Conservation (phyloP, 805 yeast genomes). For the Starmerella bombi region DNA sequence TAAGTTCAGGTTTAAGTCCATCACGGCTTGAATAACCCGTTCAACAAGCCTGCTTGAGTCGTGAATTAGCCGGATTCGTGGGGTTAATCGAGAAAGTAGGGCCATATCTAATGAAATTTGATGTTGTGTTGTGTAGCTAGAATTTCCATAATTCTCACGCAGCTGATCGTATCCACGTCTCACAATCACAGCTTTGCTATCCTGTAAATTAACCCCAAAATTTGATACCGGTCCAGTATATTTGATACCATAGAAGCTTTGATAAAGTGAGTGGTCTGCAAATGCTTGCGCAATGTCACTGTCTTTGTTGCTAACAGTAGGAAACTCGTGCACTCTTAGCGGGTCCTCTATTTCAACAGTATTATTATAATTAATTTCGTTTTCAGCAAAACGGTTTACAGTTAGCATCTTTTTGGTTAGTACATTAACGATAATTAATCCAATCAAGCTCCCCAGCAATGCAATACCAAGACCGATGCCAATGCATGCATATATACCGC, state of each 20-base stretch:
- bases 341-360: neutral
- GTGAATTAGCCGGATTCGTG: conserved; percentile 44
- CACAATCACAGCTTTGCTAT: neutral
- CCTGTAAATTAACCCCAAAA: neutral
- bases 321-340: neutral
- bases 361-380: neutral
- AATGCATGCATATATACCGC: neutral
- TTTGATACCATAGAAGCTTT: conserved; percentile 11
- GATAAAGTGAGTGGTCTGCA: conserved; percentile 10
- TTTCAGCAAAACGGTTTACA: neutral
- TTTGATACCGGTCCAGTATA: conserved; percentile 5
- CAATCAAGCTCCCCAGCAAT: conserved; percentile 5
- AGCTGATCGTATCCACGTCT: no score
- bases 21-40: conserved; percentile 40
- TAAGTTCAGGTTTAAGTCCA: conserved; percentile 38
- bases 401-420: neutral
- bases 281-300: conserved; percentile 5
- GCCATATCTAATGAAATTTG: conserved; percentile 47
- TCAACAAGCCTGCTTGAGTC: conserved; percentile 46
- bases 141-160: neutral
- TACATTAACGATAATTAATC: conserved; percentile 4
- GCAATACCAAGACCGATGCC: conserved; percentile 1
- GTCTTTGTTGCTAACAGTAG: conserved; percentile 2
- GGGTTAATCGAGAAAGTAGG: conserved; percentile 44
- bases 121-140: conserved; percentile 20